phyloP scores from a whole-genome alignment of 2,329 filamentous ascomycete species.

The Arthrobotrys conoides region DNA sequence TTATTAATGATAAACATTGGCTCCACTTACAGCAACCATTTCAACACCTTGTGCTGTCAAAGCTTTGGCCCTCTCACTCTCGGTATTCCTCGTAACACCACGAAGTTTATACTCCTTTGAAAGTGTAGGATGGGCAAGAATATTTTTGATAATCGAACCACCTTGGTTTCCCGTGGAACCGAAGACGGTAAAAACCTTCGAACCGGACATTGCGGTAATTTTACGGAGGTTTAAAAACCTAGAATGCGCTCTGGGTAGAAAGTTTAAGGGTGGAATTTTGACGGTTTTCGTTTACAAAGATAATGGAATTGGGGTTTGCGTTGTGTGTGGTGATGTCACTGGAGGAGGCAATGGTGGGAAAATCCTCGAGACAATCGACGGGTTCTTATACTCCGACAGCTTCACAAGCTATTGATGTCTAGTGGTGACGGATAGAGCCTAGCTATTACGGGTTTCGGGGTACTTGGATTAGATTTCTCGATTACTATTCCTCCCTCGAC shows the following conservation, averaged over 20 bases:
- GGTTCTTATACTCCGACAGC: slow-evolving; percentile 10
- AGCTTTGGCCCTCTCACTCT: slow-evolving; percentile 67
- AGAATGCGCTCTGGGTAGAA: neutral
- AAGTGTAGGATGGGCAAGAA: slow-evolving; percentile 70
- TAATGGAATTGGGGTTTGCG: slow-evolving; percentile 3
- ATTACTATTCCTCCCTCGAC: slow-evolving; percentile 21
- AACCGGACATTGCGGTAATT: slow-evolving; percentile 40
- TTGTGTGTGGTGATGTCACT: slow-evolving; percentile 22
- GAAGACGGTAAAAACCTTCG: slow-evolving; percentile 68
- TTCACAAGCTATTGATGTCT: neutral
- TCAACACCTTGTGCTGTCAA: slow-evolving; percentile 69
- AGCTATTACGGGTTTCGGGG: neutral
- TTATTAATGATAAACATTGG: neutral
- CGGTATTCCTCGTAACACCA: slow-evolving; percentile 69
- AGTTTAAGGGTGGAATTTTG: slow-evolving; percentile 25
- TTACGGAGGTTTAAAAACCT: slow-evolving; percentile 24
- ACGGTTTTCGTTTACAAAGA: slow-evolving; percentile 1
- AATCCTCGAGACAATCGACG: neutral
- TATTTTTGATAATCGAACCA: slow-evolving; percentile 68
- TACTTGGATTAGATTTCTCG: slow-evolving; percentile 20
- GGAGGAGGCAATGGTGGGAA: too few relatives aligned
- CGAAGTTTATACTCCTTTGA: slow-evolving; percentile 69
- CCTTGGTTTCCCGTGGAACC: slow-evolving; percentile 71
- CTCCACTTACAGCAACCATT: slow-evolving; percentile 65
- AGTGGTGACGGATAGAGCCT: neutral